phyloP scores from a whole-genome alignment of 495 filamentous ascomycete species.

The Neurospora intermedia region DNA sequence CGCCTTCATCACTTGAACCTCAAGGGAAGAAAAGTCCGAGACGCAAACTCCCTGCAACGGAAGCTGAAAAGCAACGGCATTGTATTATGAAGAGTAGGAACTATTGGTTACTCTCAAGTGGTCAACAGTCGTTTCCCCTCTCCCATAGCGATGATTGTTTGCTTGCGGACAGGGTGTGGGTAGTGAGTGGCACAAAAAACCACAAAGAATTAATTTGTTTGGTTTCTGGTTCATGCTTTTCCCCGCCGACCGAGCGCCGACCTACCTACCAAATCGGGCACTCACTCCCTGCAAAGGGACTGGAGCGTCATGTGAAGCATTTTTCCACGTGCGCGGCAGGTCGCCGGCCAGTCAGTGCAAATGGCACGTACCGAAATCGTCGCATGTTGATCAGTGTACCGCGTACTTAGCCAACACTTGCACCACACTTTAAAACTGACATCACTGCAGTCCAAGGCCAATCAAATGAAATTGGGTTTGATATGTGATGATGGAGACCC shows the following conservation, averaged over 20 bases:
- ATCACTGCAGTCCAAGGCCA: background rate
- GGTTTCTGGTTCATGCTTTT: background rate
- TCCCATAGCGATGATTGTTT: too few relatives aligned
- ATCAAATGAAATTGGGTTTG: background rate
- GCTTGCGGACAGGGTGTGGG: too few relatives aligned
- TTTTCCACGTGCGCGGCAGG: background rate
- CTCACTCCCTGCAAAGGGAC: background rate
- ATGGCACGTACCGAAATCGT: background rate
- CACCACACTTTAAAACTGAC: background rate
- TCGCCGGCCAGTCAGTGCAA: background rate
- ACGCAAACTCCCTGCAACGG: too few relatives aligned
- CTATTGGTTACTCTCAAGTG: too few relatives aligned
- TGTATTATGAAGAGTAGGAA: too few relatives aligned
- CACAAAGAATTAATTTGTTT: too few relatives aligned
- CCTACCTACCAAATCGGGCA: background rate
- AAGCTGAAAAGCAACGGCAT: too few relatives aligned
- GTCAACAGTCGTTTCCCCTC: too few relatives aligned
- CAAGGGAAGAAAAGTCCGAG: background rate
- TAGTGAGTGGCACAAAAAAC: too few relatives aligned
- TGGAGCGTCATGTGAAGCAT: background rate
- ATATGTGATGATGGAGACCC: background rate
- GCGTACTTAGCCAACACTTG: background rate
- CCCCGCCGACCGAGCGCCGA: background rate
- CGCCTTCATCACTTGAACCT: background rate
- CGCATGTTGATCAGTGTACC: background rate